Evolutionary conservation across 345 rosid species (phyloP).

Genomic region (Brassica napus): DNA sequence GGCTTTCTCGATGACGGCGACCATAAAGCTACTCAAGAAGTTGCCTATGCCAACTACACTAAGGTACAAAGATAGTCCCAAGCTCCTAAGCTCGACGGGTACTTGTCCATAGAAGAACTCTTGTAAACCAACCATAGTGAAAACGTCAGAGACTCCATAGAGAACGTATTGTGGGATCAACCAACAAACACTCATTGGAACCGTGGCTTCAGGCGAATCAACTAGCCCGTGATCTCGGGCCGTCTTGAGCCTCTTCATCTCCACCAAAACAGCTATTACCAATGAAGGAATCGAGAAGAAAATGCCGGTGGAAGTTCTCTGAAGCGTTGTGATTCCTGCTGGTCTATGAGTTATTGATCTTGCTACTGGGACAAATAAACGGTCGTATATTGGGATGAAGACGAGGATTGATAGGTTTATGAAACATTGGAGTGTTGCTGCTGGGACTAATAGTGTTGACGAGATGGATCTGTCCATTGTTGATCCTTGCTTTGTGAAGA

Average conservation of each 20-base stretch:
- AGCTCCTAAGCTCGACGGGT: not conserved
- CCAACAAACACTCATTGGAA: slow-evolving; percentile 42
- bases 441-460: slow-evolving; percentile 45
- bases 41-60: slow-evolving; percentile 40
- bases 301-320: slow-evolving; percentile 42
- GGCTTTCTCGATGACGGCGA: slow-evolving; percentile 32
- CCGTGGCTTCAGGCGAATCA: not conserved
- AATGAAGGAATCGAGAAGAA: slow-evolving; percentile 31
- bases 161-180: slow-evolving; percentile 39
- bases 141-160: slow-evolving; percentile 36
- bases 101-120: slow-evolving; percentile 4
- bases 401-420: slow-evolving; percentile 42
- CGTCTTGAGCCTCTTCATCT: slow-evolving; percentile 40
- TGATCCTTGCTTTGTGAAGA: slow-evolving; percentile 62
- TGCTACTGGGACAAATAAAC: slow-evolving; percentile 47
- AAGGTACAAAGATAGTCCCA: slow-evolving; percentile 1
- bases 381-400: slow-evolving; percentile 57
- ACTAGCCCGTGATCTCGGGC: slow-evolving; percentile 31
- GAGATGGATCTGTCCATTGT: slow-evolving; percentile 50
- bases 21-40: slow-evolving; percentile 40
- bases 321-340: slow-evolving; percentile 44
- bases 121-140: slow-evolving; percentile 20
- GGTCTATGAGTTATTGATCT: slow-evolving; percentile 38
- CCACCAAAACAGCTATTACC: slow-evolving; percentile 45
- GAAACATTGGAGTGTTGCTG: slow-evolving; percentile 64